Evolutionary conservation across 2,329 filamentous ascomycete genomes (phyloP), one percentile per base, ranked within the genome.

Genomic region (Fusarium sp.): DNA sequence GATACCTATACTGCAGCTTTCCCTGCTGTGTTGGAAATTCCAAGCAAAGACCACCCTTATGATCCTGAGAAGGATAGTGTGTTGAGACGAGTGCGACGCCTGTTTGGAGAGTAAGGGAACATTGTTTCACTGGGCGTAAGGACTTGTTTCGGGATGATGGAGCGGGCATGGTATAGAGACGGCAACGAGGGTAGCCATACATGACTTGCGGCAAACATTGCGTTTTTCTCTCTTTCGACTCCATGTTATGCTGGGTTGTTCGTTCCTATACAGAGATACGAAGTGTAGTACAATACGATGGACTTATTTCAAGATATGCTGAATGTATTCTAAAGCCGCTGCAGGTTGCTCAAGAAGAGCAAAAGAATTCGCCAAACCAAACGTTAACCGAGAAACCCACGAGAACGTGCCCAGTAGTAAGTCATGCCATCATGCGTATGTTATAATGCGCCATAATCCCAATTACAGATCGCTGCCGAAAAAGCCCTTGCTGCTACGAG

Each of bases 61-160:
- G 95, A 99, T 77, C 96, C 96, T 0, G 96, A 99, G 84, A 99
- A 99, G 86, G 96, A 99, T 82, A 98, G 95, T 79, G 95, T 99
- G 45, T 82, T 99, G 83, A 93, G 95, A 84, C 89, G 96, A 74
- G 96, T 99, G 48, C 85, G 87, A 68, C 85, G 87, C 64, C 73
- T 90, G 61, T 91, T 91, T 83, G 89, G 89, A 75, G 89, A 95
- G 84, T 95, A 89, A 80, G 44, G 30, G 40, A 33, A 33, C 12
- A 23, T 18, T 11, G 33, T 52, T 46, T 53, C 56, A 32, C 18
- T 40, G 2, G 53, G 52, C 55, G 53, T 37, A 61, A 46, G 45
- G 62, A 42, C 54, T 54, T 64, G 52, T 61, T 65, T 66, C 53
- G 48, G 37, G 37, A 38, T 35, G 30, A 57, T 27, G 50, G 41